Base-by-base conservation (phyloP, 225 moss, liverwort and hornwort species). In the Straminergon stramineum region DNA sequence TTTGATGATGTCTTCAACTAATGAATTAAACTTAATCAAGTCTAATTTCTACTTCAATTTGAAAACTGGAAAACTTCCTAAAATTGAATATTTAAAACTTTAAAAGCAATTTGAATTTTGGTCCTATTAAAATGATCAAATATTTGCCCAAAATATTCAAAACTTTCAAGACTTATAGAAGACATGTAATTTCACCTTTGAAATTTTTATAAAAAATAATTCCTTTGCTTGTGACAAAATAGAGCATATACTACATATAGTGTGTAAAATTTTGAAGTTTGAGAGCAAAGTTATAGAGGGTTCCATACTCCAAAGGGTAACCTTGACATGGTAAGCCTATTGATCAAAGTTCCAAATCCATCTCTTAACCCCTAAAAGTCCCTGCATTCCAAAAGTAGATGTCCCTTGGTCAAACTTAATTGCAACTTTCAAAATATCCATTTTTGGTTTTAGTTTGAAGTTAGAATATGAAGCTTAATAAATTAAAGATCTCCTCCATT, bases 221-320 rank as follows among this genome's bases (percentile, higher is more conserved):
- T 67, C 18, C 35, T 67, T 35, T 2, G 2, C 18, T 67, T 35
- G 18, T 18, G 10, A 17, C 8, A 17, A 66, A 17, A 66, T 66
- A 20, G 34, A 66, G 66, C 5, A 66, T 66, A 66, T 66, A 66
- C 2, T 34, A 34, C 5, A 66, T 66, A 66, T 66, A 66, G 5
- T 34, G 5, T 66, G 9, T 5, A 67, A 10, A 35, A 35, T 67
- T 35, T 67, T 20, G 11, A 20, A 37, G 37, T 68, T 68, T 68
- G 37, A 68, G 20, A 68, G 11, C 37, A 68, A 68, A 68, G 11
- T 68, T 2, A 35, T 21, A 68, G 45, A 8, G 45, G 4, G 20
- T 3, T 68, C 6, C 3, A 8, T 20, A 3, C 3, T 68, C 37
- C 2, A 0, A 45, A 8, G 9, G 10, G 5, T 35, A 19, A 35